These are phyloP conservation scores for Nicotiana noctiflora DNA, from an alignment of 257 asterid genomes.

Conservation along the genomic window DNA sequence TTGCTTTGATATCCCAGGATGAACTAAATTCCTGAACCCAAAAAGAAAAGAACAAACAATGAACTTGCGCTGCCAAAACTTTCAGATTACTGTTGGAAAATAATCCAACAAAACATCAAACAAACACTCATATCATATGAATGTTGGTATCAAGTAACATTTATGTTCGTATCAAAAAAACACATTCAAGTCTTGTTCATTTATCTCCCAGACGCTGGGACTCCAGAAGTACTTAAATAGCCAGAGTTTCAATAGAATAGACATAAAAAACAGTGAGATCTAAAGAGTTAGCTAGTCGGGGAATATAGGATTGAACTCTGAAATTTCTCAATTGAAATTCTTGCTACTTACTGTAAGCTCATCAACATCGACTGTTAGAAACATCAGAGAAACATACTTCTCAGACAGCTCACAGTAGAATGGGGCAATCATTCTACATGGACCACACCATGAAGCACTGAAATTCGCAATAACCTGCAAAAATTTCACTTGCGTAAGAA, in stretches of 20 bases:
- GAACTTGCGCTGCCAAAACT: not conserved
- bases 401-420: conserved; percentile 78
- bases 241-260: not conserved
- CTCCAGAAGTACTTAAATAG: not conserved
- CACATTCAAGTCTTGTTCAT: not conserved
- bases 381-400: conserved; percentile 69
- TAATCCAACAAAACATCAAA: not conserved
- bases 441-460: conserved; percentile 98
- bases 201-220: not conserved
- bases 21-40: conserved; percentile 80
- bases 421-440: conserved; percentile 90
- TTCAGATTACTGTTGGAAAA: conserved; percentile 3
- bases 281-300: not conserved
- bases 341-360: conserved; percentile 71
- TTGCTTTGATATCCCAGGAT: conserved; percentile 95
- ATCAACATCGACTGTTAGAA: conserved; percentile 79
- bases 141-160: not conserved
- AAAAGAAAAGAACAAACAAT: not conserved
- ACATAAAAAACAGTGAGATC: not conserved
- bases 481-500: not conserved
- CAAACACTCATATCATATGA: not conserved
- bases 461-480: conserved; percentile 74
- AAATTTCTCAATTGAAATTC: not conserved
- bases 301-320: not conserved
- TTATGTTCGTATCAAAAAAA: not conserved